A percentile compares a stretch with the other conserved stretches of the same genome.
Evolutionary conservation across 2,329 filamentous ascomycete species (phyloP).

Genomic region (Ambrosiella beaveri): DNA sequence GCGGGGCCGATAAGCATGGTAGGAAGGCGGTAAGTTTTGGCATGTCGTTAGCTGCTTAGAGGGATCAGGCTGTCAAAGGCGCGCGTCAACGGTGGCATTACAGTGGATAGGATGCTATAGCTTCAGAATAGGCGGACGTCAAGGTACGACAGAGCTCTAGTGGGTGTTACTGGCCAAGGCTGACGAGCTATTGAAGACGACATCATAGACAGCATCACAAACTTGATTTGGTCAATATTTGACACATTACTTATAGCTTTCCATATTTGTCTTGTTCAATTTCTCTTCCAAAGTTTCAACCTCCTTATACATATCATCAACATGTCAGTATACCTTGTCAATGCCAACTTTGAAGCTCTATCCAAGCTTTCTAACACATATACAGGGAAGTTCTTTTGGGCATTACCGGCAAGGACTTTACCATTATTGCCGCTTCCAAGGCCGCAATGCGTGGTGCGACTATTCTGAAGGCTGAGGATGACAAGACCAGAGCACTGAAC

Average conservation of each 20-base stretch:
- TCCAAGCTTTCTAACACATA: not conserved
- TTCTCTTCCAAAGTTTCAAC: not conserved
- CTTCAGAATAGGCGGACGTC: conserved; percentile 10
- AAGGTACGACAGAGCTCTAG: conserved; percentile 2
- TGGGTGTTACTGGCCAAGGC: conserved; percentile 4
- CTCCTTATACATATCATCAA: not conserved
- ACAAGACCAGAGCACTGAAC: conserved; percentile 90
- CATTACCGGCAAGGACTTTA: conserved; percentile 98
- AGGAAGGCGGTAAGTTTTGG: conserved; percentile 20
- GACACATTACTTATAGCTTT: not conserved
- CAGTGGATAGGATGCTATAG: conserved; percentile 12
- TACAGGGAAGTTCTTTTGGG: conserved; percentile 90
- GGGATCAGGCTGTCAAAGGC: conserved; percentile 12
- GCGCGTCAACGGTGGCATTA: conserved; percentile 10
- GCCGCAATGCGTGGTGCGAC: conserved; percentile 95
- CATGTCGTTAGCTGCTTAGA: conserved; percentile 14
- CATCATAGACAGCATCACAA: not conserved
- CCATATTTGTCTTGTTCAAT: not conserved
- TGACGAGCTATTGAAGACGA: conserved; percentile 9
- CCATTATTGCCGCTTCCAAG: conserved; percentile 92
- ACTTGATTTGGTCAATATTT: not conserved
- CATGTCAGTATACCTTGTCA: conserved; percentile 1
- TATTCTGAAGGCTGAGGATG: conserved; percentile 84
- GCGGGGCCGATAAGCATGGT: conserved; percentile 12
- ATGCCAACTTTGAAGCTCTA: not conserved